phyloP scores from a whole-genome alignment of 2,329 filamentous ascomycete species.

The Talaromyces funiculosus region DNA sequence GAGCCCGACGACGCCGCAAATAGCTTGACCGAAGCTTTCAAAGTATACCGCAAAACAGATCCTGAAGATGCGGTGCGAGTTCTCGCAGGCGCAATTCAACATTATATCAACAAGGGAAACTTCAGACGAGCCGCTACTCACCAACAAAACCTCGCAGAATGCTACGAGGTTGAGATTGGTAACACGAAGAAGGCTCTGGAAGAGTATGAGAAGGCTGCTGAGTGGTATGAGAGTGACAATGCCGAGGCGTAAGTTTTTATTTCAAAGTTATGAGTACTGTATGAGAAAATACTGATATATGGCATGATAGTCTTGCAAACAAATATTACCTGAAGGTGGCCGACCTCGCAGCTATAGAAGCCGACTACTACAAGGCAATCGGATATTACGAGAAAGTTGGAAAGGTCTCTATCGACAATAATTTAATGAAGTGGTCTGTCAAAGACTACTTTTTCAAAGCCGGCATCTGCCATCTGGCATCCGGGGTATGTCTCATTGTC shows the following conservation, averaged over 20 bases:
- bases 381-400: constrained; percentile 80
- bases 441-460: constrained; percentile 96
- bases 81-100: constrained; percentile 70
- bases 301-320: constrained; percentile 65
- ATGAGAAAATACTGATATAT: not conserved
- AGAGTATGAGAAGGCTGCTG: constrained; percentile 76
- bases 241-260: constrained; percentile 62
- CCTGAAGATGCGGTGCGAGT: constrained; percentile 78
- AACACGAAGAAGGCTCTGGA: constrained; percentile 74
- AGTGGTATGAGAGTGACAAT: constrained; percentile 85
- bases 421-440: constrained; percentile 86
- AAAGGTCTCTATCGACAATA: constrained; percentile 72
- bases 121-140: constrained; percentile 85
- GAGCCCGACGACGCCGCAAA: constrained; percentile 92
- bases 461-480: constrained; percentile 78
- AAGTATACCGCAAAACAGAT: constrained; percentile 82
- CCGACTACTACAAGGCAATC: constrained; percentile 78
- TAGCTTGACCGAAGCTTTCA: constrained; percentile 83
- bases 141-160: constrained; percentile 80
- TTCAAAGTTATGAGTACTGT: not conserved
- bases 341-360: constrained; percentile 74
- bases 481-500: constrained; percentile 36
- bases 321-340: constrained; percentile 91
- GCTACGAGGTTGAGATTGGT: constrained; percentile 75
- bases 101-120: constrained; percentile 86